Evolutionary conservation across 2,329 filamentous ascomycete genomes (phyloP).

Genomic region (Colletotrichum viniferum): DNA sequence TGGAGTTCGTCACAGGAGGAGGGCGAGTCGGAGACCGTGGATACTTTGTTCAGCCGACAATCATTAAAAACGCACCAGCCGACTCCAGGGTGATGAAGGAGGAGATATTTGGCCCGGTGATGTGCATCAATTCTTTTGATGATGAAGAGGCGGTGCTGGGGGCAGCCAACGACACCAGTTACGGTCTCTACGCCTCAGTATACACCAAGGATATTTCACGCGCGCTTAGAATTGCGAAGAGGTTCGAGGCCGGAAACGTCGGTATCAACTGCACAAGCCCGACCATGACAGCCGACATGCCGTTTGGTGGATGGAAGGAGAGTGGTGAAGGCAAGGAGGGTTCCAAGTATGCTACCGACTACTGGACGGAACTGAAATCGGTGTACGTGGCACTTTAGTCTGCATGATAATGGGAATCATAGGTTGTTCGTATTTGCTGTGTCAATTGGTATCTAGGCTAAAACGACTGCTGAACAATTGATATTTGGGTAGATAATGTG

Average conservation of each 20-base stretch:
- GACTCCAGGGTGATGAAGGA: constrained; percentile 41
- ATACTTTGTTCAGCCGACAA: constrained; percentile 43
- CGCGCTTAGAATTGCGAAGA: not conserved
- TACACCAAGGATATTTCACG: not conserved
- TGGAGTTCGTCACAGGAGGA: constrained; percentile 78
- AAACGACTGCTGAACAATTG: not conserved
- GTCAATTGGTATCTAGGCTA: not conserved
- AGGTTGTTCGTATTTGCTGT: not conserved
- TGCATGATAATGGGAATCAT: not conserved
- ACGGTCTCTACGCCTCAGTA: constrained; percentile 23
- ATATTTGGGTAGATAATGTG: not conserved
- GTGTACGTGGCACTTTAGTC: not conserved
- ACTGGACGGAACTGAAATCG: not conserved
- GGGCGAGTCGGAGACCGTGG: constrained; percentile 49
- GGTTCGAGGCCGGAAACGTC: not conserved
- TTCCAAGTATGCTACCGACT: not conserved
- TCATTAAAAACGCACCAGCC: constrained; percentile 5
- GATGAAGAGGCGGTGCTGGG: constrained; percentile 52
- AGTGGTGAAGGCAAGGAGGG: not conserved
- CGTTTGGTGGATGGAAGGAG: constrained; percentile 7
- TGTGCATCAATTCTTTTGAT: constrained; percentile 43
- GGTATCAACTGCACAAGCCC: not conserved
- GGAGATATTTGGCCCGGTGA: constrained; percentile 69
- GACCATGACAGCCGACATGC: not conserved
- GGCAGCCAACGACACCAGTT: constrained; percentile 56